Percentiles rank a stretch among this genome's conserved stretches.
Conservation (phyloP, 495 filamentous ascomycete species). For the Lasiosphaeriaceae sp. region DNA sequence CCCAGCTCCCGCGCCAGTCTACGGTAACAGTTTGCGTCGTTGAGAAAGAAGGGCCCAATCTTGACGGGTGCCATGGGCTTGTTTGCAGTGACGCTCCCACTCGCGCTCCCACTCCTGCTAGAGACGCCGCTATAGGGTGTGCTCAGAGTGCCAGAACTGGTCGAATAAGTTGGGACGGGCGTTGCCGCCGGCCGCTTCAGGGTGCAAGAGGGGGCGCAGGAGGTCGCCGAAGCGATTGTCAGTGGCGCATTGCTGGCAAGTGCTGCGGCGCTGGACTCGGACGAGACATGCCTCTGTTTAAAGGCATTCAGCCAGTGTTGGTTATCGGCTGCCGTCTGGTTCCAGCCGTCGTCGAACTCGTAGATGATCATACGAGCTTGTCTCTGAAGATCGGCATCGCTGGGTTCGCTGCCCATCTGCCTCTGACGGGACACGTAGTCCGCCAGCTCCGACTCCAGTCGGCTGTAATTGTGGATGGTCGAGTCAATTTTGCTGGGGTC, state of each 20-base stretch:
- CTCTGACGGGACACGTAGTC: constrained; percentile 50
- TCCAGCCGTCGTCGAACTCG: constrained; percentile 63
- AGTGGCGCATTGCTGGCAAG: constrained; percentile 15
- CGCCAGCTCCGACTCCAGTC: constrained; percentile 57
- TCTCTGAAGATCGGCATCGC: constrained; percentile 59
- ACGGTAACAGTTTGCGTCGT: constrained; percentile 53
- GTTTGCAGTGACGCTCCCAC: neutral
- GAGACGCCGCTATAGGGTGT: neutral
- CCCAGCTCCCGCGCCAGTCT: constrained; percentile 44
- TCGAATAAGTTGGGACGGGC: neutral
- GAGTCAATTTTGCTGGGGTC: constrained; percentile 51
- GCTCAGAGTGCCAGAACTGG: neutral
- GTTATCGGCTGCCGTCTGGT: constrained; percentile 69
- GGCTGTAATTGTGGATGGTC: constrained; percentile 48
- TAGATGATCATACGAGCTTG: constrained; percentile 64
- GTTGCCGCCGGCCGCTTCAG: neutral
- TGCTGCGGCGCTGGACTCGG: constrained; percentile 5
- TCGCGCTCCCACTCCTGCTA: neutral
- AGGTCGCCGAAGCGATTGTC: constrained; percentile 10
- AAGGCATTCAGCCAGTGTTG: constrained; percentile 53
- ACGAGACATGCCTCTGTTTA: constrained; percentile 31
- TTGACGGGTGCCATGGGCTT: constrained; percentile 1
- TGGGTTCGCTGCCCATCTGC: constrained; percentile 49
- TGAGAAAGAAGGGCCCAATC: constrained; percentile 25
- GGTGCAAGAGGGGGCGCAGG: neutral